Percentiles rank a stretch among this genome's conserved stretches.
Evolutionary conservation across 352 stramenopile species (phyloP).

Genomic region (Blastocystis sp.): DNA sequence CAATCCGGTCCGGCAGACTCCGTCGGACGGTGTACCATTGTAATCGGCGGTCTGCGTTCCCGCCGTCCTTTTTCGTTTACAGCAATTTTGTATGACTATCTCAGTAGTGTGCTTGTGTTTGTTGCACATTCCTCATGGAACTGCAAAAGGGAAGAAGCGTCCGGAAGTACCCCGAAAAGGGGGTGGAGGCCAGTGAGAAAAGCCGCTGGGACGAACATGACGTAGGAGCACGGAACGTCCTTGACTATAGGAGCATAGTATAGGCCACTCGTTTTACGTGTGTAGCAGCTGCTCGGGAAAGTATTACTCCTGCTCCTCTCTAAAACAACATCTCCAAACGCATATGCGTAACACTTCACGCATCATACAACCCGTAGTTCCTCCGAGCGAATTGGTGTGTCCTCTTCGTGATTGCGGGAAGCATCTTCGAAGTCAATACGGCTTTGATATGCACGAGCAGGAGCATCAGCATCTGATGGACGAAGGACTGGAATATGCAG

Average conservation of each 20-base stretch:
- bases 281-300: neutral
- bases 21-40: neutral
- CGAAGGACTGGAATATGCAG: neutral
- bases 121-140: neutral
- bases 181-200: neutral
- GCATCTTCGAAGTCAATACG: slow-evolving; percentile 21
- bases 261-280: neutral
- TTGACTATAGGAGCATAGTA: neutral
- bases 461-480: neutral
- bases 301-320: neutral
- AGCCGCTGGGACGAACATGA: neutral
- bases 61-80: neutral
- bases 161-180: neutral
- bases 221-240: neutral
- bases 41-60: neutral
- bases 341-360: slow-evolving; percentile 1
- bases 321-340: slow-evolving; percentile 17
- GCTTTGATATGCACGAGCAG: neutral
- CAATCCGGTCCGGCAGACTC: neutral
- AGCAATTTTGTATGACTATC: neutral
- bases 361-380: neutral
- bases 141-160: neutral
- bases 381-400: slow-evolving; percentile 16
- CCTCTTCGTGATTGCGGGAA: slow-evolving; percentile 54
- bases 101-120: neutral